Evolutionary conservation across 306 rosid genomes (phyloP).

Genomic region (Malus fusca): DNA sequence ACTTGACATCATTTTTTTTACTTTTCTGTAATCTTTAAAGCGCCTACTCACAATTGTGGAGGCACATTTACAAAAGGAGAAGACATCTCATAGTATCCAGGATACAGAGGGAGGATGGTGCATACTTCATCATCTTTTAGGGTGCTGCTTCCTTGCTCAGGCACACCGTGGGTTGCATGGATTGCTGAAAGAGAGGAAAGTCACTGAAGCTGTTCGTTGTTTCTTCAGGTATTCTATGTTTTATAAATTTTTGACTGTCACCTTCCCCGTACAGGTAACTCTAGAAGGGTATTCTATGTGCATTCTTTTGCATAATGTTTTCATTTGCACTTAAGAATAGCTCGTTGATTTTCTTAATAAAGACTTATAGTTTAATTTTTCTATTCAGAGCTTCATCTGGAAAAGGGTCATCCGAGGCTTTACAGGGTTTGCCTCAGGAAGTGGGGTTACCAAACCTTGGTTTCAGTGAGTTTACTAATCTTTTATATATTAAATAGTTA

Average conservation of each 20-base stretch:
- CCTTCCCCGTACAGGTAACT: neutral
- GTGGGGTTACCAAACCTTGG: constrained; percentile 51
- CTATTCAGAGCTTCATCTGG: constrained; percentile 74
- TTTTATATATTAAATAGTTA: constrained; percentile 2
- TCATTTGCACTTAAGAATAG: neutral
- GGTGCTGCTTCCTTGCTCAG: constrained; percentile 85
- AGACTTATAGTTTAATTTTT: constrained; percentile 13
- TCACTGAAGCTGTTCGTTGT: constrained; percentile 73
- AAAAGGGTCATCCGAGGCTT: constrained; percentile 65
- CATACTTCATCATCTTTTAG: constrained; percentile 80
- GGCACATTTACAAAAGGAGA: constrained; percentile 69
- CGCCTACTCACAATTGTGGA: constrained; percentile 63
- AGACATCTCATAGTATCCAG: constrained; percentile 72
- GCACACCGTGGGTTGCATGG: constrained; percentile 64
- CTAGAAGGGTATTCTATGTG: neutral
- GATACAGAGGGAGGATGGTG: constrained; percentile 85
- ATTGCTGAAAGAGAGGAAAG: constrained; percentile 61
- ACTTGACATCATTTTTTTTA: neutral
- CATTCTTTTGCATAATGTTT: neutral
- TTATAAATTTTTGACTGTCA: neutral
- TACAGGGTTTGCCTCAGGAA: constrained; percentile 69
- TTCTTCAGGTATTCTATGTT: constrained; percentile 66
- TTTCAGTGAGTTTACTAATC: constrained; percentile 44
- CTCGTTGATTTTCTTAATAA: constrained; percentile 6
- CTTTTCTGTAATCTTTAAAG: constrained; percentile 34